Evolutionary conservation across 345 rosid species (phyloP).

Genomic region (Syzygium oleosum): DNA sequence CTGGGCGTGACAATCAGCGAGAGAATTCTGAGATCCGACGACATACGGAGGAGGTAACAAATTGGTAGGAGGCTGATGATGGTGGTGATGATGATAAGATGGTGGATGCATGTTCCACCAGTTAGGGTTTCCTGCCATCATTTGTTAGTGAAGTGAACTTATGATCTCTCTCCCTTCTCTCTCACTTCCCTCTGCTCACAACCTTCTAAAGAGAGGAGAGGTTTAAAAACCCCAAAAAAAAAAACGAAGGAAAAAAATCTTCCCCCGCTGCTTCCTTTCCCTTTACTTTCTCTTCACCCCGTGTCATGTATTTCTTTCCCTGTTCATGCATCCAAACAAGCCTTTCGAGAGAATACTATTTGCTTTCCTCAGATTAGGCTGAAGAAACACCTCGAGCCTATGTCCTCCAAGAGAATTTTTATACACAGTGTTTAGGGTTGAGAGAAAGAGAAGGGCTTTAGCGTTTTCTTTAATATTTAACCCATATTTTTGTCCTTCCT

Average conservation of each 20-base stretch:
- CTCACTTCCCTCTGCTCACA: background rate
- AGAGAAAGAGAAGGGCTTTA: background rate
- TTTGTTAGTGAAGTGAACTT: conserved; percentile 7
- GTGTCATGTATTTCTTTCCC: conserved; percentile 22
- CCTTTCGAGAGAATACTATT: conserved; percentile 6
- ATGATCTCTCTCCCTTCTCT: background rate
- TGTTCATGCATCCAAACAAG: conserved; percentile 34
- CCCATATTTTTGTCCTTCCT: conserved; percentile 4
- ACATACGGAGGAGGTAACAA: conserved; percentile 22
- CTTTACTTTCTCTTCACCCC: conserved; percentile 22
- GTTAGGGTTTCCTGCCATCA: conserved; percentile 75
- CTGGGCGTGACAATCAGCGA: conserved; percentile 14
- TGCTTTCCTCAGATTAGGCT: conserved; percentile 31
- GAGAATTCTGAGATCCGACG: conserved; percentile 35
- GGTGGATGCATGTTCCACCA: conserved; percentile 62
- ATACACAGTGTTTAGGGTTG: conserved; percentile 2
- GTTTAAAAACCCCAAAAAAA: background rate
- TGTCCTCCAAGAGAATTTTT: conserved; percentile 2
- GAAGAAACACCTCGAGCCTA: conserved; percentile 8
- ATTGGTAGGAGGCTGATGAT: conserved; percentile 13
- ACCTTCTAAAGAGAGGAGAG: background rate
- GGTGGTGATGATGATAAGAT: conserved; percentile 18
- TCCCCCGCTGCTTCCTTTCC: conserved; percentile 1
- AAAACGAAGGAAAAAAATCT: background rate
- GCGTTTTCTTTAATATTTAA: conserved; percentile 8